Conservation (phyloP, 2,329 filamentous ascomycete species). For the Xylaria sp. region DNA sequence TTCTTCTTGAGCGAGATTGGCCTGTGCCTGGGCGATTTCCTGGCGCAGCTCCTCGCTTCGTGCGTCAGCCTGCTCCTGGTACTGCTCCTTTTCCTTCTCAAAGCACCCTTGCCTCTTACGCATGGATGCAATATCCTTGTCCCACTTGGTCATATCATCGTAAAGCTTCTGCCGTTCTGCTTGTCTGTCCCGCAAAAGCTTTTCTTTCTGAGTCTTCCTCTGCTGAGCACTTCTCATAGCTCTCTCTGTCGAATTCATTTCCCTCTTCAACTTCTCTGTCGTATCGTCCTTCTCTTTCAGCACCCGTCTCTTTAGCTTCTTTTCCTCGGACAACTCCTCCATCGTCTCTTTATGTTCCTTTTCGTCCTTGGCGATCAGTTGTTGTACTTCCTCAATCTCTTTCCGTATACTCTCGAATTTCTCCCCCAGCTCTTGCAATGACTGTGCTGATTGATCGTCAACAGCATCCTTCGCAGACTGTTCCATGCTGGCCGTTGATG, state of each 20-base stretch:
- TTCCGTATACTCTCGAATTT: slow-evolving; percentile 81
- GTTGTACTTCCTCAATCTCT: slow-evolving; percentile 83
- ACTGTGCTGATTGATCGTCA: slow-evolving; percentile 68
- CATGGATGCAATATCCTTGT: slow-evolving; percentile 70
- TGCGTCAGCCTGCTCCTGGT: slow-evolving; percentile 62
- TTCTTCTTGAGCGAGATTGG: slow-evolving; percentile 72
- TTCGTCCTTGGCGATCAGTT: slow-evolving; percentile 76
- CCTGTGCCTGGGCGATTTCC: slow-evolving; percentile 69
- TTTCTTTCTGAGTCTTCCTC: slow-evolving; percentile 81
- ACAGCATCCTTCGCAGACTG: slow-evolving; percentile 57
- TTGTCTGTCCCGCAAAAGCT: slow-evolving; percentile 73
- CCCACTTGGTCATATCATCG: slow-evolving; percentile 76
- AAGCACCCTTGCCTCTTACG: slow-evolving; percentile 64
- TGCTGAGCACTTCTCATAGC: slow-evolving; percentile 84
- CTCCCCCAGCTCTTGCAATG: slow-evolving; percentile 81
- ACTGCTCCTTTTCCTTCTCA: slow-evolving; percentile 61
- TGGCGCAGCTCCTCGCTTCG: slow-evolving; percentile 63
- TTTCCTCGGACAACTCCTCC: slow-evolving; percentile 77
- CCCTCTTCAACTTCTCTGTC: slow-evolving; percentile 83
- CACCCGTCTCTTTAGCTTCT: slow-evolving; percentile 79
- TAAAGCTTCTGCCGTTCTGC: slow-evolving; percentile 74
- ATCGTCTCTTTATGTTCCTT: slow-evolving; percentile 74
- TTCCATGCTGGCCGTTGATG: slow-evolving; percentile 70
- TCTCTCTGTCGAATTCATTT: slow-evolving; percentile 82
- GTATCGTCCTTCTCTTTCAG: slow-evolving; percentile 92